phyloP scores from a whole-genome alignment of 192 early-diverging fungal species.

The Coemansia sp. region DNA sequence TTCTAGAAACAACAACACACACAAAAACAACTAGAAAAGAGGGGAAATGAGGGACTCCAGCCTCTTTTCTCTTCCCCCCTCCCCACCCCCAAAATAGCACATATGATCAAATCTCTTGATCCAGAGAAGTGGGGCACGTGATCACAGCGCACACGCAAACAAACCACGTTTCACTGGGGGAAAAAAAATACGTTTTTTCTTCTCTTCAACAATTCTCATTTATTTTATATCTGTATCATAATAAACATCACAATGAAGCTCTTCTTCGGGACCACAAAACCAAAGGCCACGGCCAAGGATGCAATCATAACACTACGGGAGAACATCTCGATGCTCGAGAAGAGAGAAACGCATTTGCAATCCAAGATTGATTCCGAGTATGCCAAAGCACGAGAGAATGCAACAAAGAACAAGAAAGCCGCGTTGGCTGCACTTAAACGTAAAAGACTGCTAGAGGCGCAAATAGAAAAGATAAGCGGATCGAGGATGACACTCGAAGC shows the following conservation, averaged over 20 bases:
- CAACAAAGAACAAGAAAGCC: constrained; percentile 82
- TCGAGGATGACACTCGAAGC: constrained; percentile 89
- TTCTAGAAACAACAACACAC: neutral
- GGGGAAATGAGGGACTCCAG: neutral
- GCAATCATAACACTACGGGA: constrained; percentile 92
- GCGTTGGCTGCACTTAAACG: constrained; percentile 95
- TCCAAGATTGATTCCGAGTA: constrained; percentile 84
- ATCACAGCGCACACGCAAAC: neutral
- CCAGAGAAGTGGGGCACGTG: neutral
- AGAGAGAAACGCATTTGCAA: constrained; percentile 85
- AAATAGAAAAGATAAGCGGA: constrained; percentile 86
- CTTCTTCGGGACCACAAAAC: constrained; percentile 67
- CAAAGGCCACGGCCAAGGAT: constrained; percentile 80
- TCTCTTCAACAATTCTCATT: too few relatives aligned
- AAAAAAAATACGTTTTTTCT: neutral
- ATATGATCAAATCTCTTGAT: neutral
- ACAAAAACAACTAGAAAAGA: neutral
- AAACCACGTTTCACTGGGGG: too few relatives aligned
- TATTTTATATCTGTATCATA: constrained; percentile 1
- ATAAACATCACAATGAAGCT: constrained; percentile 62
- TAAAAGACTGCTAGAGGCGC: constrained; percentile 81
- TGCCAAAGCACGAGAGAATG: constrained; percentile 83
- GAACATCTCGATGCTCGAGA: constrained; percentile 91
- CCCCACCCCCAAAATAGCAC: neutral
- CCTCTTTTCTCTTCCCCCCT: neutral